Evolutionary conservation across 176 grass and related monocot genomes (phyloP).

Genomic region (Aegilops tauschii): DNA sequence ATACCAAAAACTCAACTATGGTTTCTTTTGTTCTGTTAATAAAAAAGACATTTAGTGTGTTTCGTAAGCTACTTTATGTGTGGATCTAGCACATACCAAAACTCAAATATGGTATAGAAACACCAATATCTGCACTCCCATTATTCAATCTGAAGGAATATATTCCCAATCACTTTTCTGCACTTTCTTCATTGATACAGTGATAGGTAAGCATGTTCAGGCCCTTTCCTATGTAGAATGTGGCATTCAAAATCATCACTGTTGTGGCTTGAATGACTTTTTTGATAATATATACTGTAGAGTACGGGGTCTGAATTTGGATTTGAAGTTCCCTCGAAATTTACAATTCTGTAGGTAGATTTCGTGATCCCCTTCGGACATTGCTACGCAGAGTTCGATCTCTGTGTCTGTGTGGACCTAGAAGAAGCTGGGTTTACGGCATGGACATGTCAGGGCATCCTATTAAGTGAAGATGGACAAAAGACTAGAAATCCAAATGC

Average conservation of each 20-base stretch:
- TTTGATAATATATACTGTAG: neutral
- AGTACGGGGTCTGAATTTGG: neutral
- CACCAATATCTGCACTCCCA: neutral
- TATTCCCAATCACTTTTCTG: too few relatives aligned
- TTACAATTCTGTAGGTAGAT: neutral
- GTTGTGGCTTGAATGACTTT: neutral
- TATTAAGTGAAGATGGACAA: too few relatives aligned
- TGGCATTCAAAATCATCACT: too few relatives aligned
- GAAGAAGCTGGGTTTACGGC: too few relatives aligned
- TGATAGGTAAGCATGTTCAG: too few relatives aligned
- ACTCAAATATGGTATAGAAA: neutral
- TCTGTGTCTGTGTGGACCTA: neutral
- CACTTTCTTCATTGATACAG: too few relatives aligned
- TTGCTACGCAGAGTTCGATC: neutral
- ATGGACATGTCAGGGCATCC: too few relatives aligned
- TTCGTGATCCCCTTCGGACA: neutral
- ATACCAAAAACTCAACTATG: neutral
- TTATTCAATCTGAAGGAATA: neutral
- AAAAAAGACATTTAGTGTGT: neutral
- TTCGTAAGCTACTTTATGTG: neutral
- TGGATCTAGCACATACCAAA: neutral
- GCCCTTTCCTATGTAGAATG: too few relatives aligned
- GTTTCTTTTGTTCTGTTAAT: conserved; percentile 36
- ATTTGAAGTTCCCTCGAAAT: neutral
- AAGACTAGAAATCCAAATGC: too few relatives aligned